Percentiles rank a stretch among this genome's conserved stretches.
Evolutionary conservation across 2,329 filamentous ascomycete species (phyloP).

Genomic region (Teratosphaeria gauchensis): DNA sequence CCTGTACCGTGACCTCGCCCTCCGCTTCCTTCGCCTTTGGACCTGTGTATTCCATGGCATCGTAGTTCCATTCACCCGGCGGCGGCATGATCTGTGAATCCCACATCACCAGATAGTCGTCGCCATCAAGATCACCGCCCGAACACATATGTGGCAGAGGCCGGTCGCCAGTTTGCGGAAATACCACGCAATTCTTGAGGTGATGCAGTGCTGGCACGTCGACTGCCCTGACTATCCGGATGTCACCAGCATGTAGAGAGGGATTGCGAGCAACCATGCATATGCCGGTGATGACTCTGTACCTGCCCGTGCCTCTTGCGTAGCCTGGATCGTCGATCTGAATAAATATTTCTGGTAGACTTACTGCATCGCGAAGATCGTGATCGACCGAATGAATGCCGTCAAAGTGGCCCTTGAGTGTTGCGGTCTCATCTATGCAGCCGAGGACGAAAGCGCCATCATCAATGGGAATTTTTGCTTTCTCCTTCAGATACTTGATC

Average conservation of each 20-base stretch:
- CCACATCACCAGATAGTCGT: slow-evolving; percentile 94
- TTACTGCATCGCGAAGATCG: slow-evolving; percentile 23
- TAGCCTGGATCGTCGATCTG: slow-evolving; percentile 53
- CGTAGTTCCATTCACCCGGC: slow-evolving; percentile 53
- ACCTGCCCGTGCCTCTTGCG: slow-evolving; percentile 35
- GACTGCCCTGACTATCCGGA: slow-evolving; percentile 78
- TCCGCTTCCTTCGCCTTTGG: slow-evolving; percentile 47
- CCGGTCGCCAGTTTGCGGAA: slow-evolving; percentile 72
- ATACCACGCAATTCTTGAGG: slow-evolving; percentile 75
- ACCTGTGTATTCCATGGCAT: slow-evolving; percentile 67
- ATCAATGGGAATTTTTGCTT: slow-evolving; percentile 73
- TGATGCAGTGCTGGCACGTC: slow-evolving; percentile 64
- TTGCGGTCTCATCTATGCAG: slow-evolving; percentile 74
- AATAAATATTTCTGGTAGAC: slow-evolving; percentile 77
- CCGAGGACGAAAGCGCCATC: slow-evolving; percentile 82
- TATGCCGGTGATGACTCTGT: slow-evolving; percentile 60
- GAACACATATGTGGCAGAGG: slow-evolving; percentile 92
- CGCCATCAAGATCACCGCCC: slow-evolving; percentile 88
- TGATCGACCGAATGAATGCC: not conserved
- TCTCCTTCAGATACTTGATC: slow-evolving; percentile 83
- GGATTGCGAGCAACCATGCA: slow-evolving; percentile 88
- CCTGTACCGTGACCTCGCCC: slow-evolving; percentile 56
- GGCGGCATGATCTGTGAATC: slow-evolving; percentile 62
- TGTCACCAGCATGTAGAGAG: slow-evolving; percentile 84
- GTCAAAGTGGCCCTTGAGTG: slow-evolving; percentile 58